phyloP scores from a whole-genome alignment of 306 rosid genomes.

The Ormosia semicastrata region DNA sequence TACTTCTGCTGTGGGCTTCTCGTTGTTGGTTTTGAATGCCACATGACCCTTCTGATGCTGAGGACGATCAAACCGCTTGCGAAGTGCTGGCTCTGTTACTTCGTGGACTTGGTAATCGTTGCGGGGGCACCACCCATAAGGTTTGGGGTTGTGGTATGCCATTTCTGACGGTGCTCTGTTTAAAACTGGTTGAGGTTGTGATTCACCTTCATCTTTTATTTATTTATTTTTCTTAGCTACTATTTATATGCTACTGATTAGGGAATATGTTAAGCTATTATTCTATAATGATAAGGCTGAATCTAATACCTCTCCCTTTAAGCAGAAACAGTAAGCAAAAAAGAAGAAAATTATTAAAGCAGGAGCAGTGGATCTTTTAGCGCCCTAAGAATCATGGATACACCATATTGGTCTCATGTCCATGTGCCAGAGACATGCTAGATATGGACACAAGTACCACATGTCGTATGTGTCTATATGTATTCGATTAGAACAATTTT shows the following conservation, averaged over 20 bases:
- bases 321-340: background rate
- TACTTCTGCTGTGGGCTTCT: slow-evolving; percentile 1
- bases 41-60: slow-evolving; percentile 31
- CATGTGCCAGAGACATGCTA: no score
- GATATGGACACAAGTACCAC: no score
- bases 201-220: background rate
- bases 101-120: slow-evolving; percentile 23
- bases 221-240: background rate
- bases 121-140: slow-evolving; percentile 25
- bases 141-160: background rate
- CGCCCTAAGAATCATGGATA: background rate
- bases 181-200: background rate
- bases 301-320: slow-evolving; percentile 34
- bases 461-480: no score
- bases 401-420: no score
- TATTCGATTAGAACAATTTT: no score
- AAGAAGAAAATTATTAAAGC: background rate
- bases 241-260: background rate
- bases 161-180: background rate
- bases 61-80: background rate
- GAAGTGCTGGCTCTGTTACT: slow-evolving; percentile 20
- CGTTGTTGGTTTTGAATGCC: slow-evolving; percentile 22
- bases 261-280: background rate
- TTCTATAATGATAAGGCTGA: slow-evolving; percentile 32
- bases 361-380: background rate